Evolutionary conservation across 2,329 filamentous ascomycete genomes (phyloP).

Genomic region (Botrytis tulipae): DNA sequence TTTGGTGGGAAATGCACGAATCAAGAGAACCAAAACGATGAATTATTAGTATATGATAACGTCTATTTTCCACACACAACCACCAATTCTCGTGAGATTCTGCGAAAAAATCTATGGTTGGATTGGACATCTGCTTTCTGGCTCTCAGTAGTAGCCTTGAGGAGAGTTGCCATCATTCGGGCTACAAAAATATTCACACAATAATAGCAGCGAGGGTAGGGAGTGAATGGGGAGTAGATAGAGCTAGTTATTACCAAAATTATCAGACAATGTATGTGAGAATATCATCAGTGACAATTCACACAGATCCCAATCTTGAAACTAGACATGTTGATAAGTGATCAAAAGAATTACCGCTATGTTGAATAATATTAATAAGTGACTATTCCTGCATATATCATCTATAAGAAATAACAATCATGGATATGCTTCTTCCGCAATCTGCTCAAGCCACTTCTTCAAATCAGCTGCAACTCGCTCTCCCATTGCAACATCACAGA

Average conservation of each 20-base stretch:
- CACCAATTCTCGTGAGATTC: too few species aligned
- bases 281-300: background rate
- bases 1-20: too few species aligned
- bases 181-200: too few species aligned
- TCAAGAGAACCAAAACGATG: too few species aligned
- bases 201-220: too few species aligned
- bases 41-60: too few species aligned
- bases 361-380: background rate
- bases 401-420: background rate
- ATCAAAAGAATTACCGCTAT: background rate
- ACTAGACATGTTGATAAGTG: background rate
- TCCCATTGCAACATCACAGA: background rate
- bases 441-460: background rate
- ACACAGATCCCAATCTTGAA: background rate
- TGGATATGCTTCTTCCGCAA: background rate
- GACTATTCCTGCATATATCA: background rate
- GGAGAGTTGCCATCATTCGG: too few species aligned
- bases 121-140: too few species aligned
- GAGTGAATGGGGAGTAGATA: background rate
- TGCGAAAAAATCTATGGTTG: too few species aligned
- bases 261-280: background rate
- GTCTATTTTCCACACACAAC: too few species aligned
- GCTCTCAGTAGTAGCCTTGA: too few species aligned
- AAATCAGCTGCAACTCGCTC: background rate
- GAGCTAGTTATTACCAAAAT: background rate